Conservation (phyloP, 2,329 filamentous ascomycete species). For the Alternaria solani region DNA sequence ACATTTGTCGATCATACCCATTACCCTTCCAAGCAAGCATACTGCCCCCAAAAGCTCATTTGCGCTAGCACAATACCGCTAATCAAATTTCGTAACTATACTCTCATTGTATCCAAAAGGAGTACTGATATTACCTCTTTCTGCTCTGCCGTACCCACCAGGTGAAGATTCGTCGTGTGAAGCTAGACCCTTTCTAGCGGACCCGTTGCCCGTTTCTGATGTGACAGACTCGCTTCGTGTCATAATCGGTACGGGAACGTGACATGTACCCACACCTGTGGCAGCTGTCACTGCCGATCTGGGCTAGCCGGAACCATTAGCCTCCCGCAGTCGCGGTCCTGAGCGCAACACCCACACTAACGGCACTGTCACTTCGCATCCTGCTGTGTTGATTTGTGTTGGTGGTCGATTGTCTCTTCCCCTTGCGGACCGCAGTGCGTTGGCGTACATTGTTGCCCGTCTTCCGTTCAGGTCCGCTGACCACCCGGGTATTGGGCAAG, state of each 20-base stretch:
- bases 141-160: not conserved
- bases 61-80: not conserved
- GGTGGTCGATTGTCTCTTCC: not conserved
- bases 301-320: conserved; percentile 1
- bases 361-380: conserved; percentile 35
- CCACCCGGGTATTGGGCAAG: conserved; percentile 24
- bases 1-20: not conserved
- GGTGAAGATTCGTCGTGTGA: not conserved
- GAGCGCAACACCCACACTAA: conserved; percentile 34
- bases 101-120: not conserved
- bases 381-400: not conserved
- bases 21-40: not conserved
- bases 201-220: conserved; percentile 2
- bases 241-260: conserved; percentile 3
- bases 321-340: conserved; percentile 30
- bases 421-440: not conserved
- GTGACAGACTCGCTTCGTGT: conserved; percentile 1
- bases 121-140: not conserved
- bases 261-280: conserved; percentile 1
- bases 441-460: not conserved
- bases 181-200: not conserved
- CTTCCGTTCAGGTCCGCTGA: conserved; percentile 8
- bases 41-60: not conserved
- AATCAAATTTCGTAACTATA: not conserved
- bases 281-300: conserved; percentile 8